Evolutionary conservation across 2,329 filamentous ascomycete genomes (phyloP), one percentile per base, ranked within the genome.

Genomic region (Leptoxyphium fumago): DNA sequence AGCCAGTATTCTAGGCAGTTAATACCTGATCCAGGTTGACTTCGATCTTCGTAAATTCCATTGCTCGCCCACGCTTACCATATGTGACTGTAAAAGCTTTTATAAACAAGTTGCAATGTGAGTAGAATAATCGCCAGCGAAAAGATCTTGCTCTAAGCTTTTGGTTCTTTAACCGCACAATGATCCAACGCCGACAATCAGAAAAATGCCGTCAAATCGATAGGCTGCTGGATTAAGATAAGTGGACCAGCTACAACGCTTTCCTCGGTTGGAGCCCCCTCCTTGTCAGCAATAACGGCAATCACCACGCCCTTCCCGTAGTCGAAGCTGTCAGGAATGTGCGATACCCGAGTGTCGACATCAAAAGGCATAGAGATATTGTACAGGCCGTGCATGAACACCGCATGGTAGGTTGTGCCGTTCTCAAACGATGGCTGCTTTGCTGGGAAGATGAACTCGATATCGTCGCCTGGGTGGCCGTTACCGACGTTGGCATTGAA

Each of bases 171-270:
- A 3, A 26, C 21, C 7, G 21, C 21, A 4, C 21, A 7, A 3
- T 26, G 21, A 26, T 3, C 7, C 7, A 7, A 7, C 4, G 4
- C 7, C 21, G 21, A 26, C 21, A 26, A 26, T 26, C 21, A 26
- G 21, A 26, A 26, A 3, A 26, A 26, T 3, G 21, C 21, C 8
- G 34, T 38, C n/a, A 38, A 32, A 29, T 46, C 2, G 7, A 26
- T 26, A 26, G 63, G 63, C 43, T 65, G 61, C 51, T 66, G 55
- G 5, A 64, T 49, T 9, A 67, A 52, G 18, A 64, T 49, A 6
- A 61, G 52, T 5, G 64, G 64, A 11, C 64, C 64, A 14, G 65
- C 65, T 43, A 65, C 51, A 4, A 66, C 61, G n/a, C 51, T 60
- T 9, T 64, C 62, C 39, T 57, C 47, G 9, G 58, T 62, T 2